A percentile compares a stretch with the other conserved stretches of the same genome.
Evolutionary conservation across 1,284 basidiomycete species (phyloP).

Genomic region (Papiliotrema flavescens): DNA sequence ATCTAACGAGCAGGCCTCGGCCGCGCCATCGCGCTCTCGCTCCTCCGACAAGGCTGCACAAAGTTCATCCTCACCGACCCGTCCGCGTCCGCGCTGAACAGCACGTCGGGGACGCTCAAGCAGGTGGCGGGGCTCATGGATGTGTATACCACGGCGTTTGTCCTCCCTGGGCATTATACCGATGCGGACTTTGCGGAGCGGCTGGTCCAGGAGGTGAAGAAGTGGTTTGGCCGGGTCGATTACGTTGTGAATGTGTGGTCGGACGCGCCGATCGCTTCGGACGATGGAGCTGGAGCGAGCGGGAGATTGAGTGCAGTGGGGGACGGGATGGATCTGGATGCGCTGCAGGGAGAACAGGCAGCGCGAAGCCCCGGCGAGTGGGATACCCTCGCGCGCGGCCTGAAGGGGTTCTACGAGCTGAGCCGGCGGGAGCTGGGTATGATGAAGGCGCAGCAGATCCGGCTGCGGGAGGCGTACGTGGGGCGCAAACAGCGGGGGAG

Average conservation of each 20-base stretch:
- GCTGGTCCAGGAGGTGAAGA: background rate
- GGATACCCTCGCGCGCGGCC: background rate
- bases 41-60: background rate
- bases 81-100: background rate
- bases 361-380: background rate
- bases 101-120: background rate
- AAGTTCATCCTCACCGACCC: constrained; percentile 1
- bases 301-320: background rate
- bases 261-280: background rate
- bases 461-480: background rate
- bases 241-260: background rate
- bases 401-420: background rate
- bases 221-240: background rate
- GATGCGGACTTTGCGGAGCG: background rate
- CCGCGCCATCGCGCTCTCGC: background rate
- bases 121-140: no score
- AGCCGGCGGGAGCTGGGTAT: background rate
- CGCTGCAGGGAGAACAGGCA: background rate
- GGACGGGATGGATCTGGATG: background rate
- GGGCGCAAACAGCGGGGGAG: background rate
- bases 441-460: background rate
- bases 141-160: background rate
- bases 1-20: background rate
- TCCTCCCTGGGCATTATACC: background rate
- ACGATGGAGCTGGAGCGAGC: background rate